Conservation (phyloP, 2,329 filamentous ascomycete genomes). For the Exophiala spinifera region DNA sequence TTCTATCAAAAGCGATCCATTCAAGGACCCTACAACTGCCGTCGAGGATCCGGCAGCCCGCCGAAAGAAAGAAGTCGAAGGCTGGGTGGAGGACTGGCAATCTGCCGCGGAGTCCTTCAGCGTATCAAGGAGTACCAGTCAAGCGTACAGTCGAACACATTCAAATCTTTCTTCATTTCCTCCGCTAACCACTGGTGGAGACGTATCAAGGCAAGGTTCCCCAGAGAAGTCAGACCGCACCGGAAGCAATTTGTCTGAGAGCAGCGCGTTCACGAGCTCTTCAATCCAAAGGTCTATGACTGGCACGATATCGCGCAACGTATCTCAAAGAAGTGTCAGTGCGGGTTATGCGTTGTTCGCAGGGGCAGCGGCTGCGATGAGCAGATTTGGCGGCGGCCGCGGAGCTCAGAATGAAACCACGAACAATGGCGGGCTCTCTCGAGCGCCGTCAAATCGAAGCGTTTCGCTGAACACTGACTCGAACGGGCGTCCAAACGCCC, state of each 20-base stretch:
- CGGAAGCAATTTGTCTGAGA: constrained; percentile 57
- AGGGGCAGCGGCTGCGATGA: constrained; percentile 29
- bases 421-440: constrained; percentile 6
- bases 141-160: constrained; percentile 27
- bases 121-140: constrained; percentile 27
- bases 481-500: neutral
- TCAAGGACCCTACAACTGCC: constrained; percentile 22
- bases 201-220: constrained; percentile 21
- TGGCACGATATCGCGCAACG: constrained; percentile 35
- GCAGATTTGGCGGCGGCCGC: constrained; percentile 14
- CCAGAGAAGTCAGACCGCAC: constrained; percentile 52
- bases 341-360: constrained; percentile 28
- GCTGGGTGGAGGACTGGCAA: constrained; percentile 31
- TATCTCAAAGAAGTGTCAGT: constrained; percentile 27
- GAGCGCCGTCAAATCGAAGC: constrained; percentile 27
- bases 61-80: constrained; percentile 29
- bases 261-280: constrained; percentile 32
- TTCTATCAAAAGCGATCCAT: constrained; percentile 24
- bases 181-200: constrained; percentile 23
- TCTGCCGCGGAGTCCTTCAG: constrained; percentile 29
- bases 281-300: constrained; percentile 32
- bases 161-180: constrained; percentile 28
- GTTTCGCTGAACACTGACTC: constrained; percentile 23
- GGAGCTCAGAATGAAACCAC: constrained; percentile 1
- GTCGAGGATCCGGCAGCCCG: constrained; percentile 19